Percentiles rank a stretch among this genome's conserved stretches.
These are phyloP conservation scores for Circinella umbellata DNA, from an alignment of 371 early-diverging fungal species.

Conservation along the genomic window DNA sequence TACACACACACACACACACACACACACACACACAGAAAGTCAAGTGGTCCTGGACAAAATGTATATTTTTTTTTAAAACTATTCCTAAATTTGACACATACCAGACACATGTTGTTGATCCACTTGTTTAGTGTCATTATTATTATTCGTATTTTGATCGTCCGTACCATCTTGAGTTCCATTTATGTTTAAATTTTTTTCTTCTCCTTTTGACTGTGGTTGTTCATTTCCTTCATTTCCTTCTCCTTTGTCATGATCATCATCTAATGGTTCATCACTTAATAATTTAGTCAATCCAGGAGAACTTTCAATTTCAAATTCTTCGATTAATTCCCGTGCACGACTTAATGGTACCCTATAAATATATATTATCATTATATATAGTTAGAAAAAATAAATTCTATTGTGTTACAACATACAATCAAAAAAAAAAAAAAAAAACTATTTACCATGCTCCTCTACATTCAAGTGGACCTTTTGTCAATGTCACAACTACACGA, in stretches of 20 bases:
- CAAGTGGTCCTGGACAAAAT: too few relatives aligned
- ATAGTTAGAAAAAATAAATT: too few relatives aligned
- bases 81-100: background rate
- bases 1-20: too few relatives aligned
- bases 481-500: conserved; percentile 28
- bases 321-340: conserved; percentile 56
- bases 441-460: conserved; percentile 53
- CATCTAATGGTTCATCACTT: conserved; percentile 44
- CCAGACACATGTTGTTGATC: background rate
- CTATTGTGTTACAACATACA: background rate
- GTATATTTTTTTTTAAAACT: background rate
- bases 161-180: too few relatives aligned
- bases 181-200: too few relatives aligned
- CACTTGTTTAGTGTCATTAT: background rate
- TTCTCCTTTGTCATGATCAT: conserved; percentile 5
- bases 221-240: background rate
- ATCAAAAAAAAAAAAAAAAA: conserved; percentile 1
- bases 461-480: conserved; percentile 47
- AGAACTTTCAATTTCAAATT: conserved; percentile 52
- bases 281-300: conserved; percentile 51
- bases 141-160: background rate
- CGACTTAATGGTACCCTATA: conserved; percentile 53
- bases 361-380: conserved; percentile 7
- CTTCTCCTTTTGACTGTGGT: too few relatives aligned
- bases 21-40: too few relatives aligned